Evolutionary conservation across 495 filamentous ascomycete genomes (phyloP), one percentile per base, ranked within the genome.

Genomic region (Aspergillus homomorphus): DNA sequence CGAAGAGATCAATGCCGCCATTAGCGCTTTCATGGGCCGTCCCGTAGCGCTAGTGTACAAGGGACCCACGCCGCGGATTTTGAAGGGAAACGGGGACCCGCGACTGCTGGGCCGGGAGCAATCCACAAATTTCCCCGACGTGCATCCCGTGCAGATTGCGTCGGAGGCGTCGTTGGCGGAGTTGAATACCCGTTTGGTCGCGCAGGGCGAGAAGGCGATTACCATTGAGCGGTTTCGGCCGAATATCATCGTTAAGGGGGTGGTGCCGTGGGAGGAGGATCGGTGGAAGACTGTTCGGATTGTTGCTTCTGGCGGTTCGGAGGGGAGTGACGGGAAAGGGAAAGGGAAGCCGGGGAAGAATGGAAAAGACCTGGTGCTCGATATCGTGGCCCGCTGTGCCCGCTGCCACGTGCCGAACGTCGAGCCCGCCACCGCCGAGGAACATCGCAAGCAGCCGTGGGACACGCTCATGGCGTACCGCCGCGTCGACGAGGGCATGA

Each of bases 351-450:
- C 54, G 7, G 0, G 6, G 22, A 24, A 16, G 26, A 30, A 20
- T n/a, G 22, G 45, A 24, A 41, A 16, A 15, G 52, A 60, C 1
- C 55, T 80, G 22, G 73, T 70, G 42, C 46, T 82, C 43, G 82
- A 85, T 67, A 84, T 93, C 26, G 85, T 89, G 2, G 87, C 86
- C 58, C 80, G 89, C 16, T 92, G 88, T 16, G 81, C 83, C 6
- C 82, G 92, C 38, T 96, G 92, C 68, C 89, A 87, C 62, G 77
- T 96, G 54, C 92, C 92, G 12, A 96, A 96, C 69, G 87, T 92
- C 3, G 80, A 95, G 73, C 90, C 81, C 12, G 77, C 78, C 4
- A 89, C 84, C 2, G 93, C 89, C 1, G 61, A 79, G 18, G 85
- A 84, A 60, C 88, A 96, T 69, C 71, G 72, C 14, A 81, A 75